A percentile compares a stretch with the other conserved stretches of the same genome.
These are phyloP conservation scores for Noccaea bulbosa DNA, from an alignment of 345 rosid genomes.

Conservation along the genomic window DNA sequence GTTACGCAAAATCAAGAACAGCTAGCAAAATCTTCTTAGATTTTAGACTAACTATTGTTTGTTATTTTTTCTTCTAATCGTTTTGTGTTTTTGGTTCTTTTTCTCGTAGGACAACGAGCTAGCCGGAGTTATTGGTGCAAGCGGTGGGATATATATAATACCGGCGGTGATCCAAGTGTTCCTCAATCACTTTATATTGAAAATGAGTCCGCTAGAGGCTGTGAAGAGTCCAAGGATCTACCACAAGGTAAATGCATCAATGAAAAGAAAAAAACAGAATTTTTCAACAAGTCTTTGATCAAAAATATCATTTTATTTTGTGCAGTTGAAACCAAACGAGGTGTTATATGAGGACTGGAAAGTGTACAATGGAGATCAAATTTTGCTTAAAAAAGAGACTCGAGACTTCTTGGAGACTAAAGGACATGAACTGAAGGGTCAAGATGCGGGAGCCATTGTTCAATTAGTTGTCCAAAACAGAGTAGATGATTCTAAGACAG, in stretches of 20 bases:
- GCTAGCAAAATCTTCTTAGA: too few species aligned
- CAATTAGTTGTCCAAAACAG: conserved; percentile 64
- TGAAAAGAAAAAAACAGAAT: not conserved
- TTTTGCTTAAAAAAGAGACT: conserved; percentile 58
- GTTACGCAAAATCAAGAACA: not conserved
- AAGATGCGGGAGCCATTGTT: conserved; percentile 58
- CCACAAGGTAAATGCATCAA: conserved; percentile 56
- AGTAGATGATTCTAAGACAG: not conserved
- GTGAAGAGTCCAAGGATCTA: conserved; percentile 78
- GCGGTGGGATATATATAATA: conserved; percentile 75
- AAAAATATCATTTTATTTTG: not conserved
- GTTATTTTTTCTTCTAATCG: not conserved
- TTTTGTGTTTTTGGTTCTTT: not conserved
- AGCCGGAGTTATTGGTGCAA: conserved; percentile 76
- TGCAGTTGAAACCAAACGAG: conserved; percentile 71
- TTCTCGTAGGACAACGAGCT: conserved; percentile 60
- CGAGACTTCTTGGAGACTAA: conserved; percentile 54
- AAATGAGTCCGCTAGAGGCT: conserved; percentile 74
- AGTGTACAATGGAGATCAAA: conserved; percentile 65
- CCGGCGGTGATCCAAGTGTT: conserved; percentile 83
- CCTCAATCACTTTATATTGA: conserved; percentile 62
- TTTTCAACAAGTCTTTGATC: not conserved
- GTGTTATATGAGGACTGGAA: conserved; percentile 70
- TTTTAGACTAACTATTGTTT: too few species aligned
- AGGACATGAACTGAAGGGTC: conserved; percentile 55